Percentiles rank a stretch among this genome's conserved stretches.
phyloP scores from a whole-genome alignment of 768 basidiomycete genomes.

The Suillus alpinus region DNA sequence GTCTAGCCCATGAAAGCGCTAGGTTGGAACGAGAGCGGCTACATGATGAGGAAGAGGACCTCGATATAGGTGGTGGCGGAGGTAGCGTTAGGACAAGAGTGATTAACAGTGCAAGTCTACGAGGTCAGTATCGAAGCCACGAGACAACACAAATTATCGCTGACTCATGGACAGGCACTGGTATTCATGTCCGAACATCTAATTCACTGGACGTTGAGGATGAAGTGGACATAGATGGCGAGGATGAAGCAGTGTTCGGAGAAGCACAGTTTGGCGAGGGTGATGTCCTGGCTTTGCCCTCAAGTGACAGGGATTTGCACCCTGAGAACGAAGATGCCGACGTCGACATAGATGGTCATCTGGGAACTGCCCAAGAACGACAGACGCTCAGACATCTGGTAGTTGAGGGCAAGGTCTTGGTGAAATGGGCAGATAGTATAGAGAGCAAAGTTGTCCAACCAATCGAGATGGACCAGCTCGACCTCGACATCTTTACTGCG shows the following conservation, averaged over 20 bases:
- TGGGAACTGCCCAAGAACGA: conserved; percentile 16
- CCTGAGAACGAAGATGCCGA: conserved; percentile 46
- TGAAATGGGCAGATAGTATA: conserved; percentile 18
- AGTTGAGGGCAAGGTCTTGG: conserved; percentile 45
- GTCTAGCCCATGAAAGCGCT: conserved; percentile 55
- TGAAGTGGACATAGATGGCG: conserved; percentile 78
- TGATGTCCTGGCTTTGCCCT: conserved; percentile 50
- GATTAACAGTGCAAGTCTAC: conserved; percentile 33
- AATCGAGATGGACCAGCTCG: conserved; percentile 44
- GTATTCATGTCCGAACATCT: conserved; percentile 63
- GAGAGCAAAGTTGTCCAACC: conserved; percentile 40
- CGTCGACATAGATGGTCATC: conserved; percentile 29
- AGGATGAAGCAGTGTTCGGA: conserved; percentile 65
- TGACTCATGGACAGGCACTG: conserved; percentile 47
- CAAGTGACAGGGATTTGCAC: conserved; percentile 14
- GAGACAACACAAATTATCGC: background rate
- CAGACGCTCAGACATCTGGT: conserved; percentile 51
- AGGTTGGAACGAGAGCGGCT: conserved; percentile 35
- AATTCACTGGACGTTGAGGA: conserved; percentile 69
- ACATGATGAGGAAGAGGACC: conserved; percentile 30
- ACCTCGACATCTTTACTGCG: conserved; percentile 49
- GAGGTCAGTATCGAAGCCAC: conserved; percentile 22
- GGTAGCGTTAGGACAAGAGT: conserved; percentile 42
- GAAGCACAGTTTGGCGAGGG: conserved; percentile 74
- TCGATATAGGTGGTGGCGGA: conserved; percentile 40